These are phyloP conservation scores for Aspergillus baeticus DNA, from an alignment of 495 filamentous ascomycete genomes.

Conservation along the genomic window DNA sequence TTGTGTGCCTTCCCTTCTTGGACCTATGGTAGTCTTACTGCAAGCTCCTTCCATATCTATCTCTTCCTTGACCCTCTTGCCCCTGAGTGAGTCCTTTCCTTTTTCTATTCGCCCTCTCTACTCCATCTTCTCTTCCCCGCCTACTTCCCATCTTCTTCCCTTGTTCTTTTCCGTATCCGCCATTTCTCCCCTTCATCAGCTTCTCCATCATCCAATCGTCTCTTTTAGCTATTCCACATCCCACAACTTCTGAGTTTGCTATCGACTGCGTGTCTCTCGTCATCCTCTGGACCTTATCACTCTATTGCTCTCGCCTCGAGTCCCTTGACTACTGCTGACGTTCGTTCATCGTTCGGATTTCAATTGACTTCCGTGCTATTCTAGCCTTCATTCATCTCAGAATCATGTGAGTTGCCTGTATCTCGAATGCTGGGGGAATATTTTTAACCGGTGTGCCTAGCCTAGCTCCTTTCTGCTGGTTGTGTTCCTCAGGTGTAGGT, in stretches of 20 bases:
- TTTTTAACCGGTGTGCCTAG: not conserved
- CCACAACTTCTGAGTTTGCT: constrained; percentile 11
- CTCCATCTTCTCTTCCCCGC: no score
- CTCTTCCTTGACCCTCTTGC: not conserved
- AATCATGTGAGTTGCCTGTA: not conserved
- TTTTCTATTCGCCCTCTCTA: no score
- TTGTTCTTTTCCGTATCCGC: constrained; percentile 4
- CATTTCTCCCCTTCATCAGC: constrained; percentile 5
- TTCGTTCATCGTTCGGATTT: constrained; percentile 4
- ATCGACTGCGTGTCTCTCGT: constrained; percentile 6
- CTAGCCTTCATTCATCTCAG: constrained; percentile 11
- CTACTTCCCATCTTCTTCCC: constrained; percentile 5
- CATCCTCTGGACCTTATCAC: not conserved
- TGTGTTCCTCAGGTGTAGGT: not conserved
- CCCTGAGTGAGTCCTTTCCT: constrained; percentile 5
- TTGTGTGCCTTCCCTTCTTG: not conserved
- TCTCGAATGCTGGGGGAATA: not conserved
- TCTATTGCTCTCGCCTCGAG: not conserved
- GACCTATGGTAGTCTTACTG: not conserved
- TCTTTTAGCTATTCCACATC: constrained; percentile 12
- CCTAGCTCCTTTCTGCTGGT: constrained; percentile 1
- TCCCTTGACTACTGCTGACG: not conserved
- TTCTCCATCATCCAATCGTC: constrained; percentile 27
- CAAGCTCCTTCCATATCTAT: not conserved
- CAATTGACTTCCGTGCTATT: constrained; percentile 3